Evolutionary conservation across 164 flowering plant species (phyloP), one percentile per base, ranked within the genome.

Genomic region (Liriodendron chinense): DNA sequence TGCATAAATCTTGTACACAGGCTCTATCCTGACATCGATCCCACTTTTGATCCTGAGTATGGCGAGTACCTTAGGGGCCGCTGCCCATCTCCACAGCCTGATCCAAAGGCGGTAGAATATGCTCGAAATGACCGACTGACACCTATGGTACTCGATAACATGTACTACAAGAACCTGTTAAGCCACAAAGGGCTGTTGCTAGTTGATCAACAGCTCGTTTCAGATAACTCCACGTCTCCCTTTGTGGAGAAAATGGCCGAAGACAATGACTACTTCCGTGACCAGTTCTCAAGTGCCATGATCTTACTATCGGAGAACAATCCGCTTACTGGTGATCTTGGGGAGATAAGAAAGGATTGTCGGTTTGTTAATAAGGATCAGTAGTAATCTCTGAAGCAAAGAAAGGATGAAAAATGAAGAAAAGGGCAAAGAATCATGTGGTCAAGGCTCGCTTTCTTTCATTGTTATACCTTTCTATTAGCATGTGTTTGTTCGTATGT

Each of bases 291-390:
- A 0, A 80, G 82, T 69, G 94, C 91, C 16, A 20, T 93, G 47
- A n/a, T 84, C 12, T 25, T 87, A 70, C 49, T 82, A 25, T 95
- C 98, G 0, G 97, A 95, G 76, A 88, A 86, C 53, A 93, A 89
- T 76, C 98, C 98, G 0, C 85, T 93, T 22, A 82, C 85, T 0
- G 91, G 81, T 1, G 87, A 82, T 65, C 74, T 86, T 48, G 98
- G 98, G 24, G 96, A 93, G 80, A 81, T 95, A 7, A 79, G 98
- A 63, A 85, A 82, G 76, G 94, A 90, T 82, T 95, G 99, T 70
- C 92, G 96, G 50, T 90, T 7, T 68, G 87, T 91, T 3, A 94
- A 91, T 62, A 2, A 28, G 16, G 26, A 57, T 10, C 69, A 68
- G 64, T 59, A 69, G 43, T 34, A 34, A 4, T 34, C 43, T 34